phyloP scores from a whole-genome alignment of 129 eudicot genomes.

The Apium graveolens region DNA sequence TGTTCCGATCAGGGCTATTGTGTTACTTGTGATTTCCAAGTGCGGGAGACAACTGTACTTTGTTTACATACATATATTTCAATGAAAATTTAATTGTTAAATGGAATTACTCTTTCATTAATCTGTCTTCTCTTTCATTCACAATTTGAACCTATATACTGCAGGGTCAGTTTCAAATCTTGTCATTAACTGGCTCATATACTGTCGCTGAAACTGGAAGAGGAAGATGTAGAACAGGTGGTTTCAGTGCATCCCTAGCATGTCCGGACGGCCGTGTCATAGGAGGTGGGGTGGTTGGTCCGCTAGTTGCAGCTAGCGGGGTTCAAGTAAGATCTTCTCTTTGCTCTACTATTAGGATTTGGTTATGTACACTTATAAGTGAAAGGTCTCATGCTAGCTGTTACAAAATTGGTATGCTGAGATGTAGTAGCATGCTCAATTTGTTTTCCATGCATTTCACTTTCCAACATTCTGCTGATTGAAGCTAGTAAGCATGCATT shows the following conservation, averaged over 20 bases:
- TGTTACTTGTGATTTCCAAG: background rate
- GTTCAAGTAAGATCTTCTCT: conserved; percentile 41
- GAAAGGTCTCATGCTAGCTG: no score
- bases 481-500: no score
- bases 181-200: conserved; percentile 40
- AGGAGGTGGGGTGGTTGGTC: conserved; percentile 53
- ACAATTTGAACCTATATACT: background rate
- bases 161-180: conserved; percentile 61
- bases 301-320: conserved; percentile 44
- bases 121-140: background rate
- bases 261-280: conserved; percentile 54
- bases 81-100: background rate
- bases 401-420: no score
- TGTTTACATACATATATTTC: background rate
- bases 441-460: no score
- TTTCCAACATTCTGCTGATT: no score
- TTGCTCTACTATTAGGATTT: background rate
- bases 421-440: no score
- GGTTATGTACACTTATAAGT: no score
- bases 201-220: conserved; percentile 35
- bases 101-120: background rate
- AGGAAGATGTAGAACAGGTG: conserved; percentile 36
- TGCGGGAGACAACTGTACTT: background rate
- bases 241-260: conserved; percentile 44
- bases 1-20: background rate